Base-by-base conservation (phyloP, 192 early-diverging fungal genomes). In the Linnemannia zychae region DNA sequence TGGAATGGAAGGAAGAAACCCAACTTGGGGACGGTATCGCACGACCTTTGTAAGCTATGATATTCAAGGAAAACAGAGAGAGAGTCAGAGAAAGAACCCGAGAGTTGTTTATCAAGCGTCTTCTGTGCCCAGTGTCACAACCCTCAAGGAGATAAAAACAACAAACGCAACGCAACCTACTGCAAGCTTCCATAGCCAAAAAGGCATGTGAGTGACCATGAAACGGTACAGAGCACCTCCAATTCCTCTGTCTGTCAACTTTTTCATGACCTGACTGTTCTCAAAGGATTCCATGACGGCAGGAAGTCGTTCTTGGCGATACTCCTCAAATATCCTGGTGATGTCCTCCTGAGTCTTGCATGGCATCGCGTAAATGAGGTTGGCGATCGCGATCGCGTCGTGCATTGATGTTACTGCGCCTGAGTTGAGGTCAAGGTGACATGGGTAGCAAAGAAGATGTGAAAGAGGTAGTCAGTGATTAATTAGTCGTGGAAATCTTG, bases 311-410 rank as follows among this genome's bases (percentile, higher is more conserved):
- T 78, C 77, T 7, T 70, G 24, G 6, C n/a, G 34, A 28, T 78
- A 78, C 4, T 22, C 53, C 9, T 60, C 15, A 33, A 78, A 78
- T 18, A 52, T 24, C 28, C 52, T 36, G 2, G 77, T 71, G 52
- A 78, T 70, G 52, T 70, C 69, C 16, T 60, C 65, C 17, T 20
- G 34, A 0, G 67, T 22, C 15, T 12, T 37, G 7, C 16, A 22
- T 1, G 50, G 50, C 28, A 60, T 15, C 36, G 28, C 34, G 75
- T 76, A 52, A 22, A 76, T 16, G 15, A 31, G 18, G 47, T 76
- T 76, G 34, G 66, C 67, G 9, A 76, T 66, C 6, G 49, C 67
- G 16, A 76, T 34, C 15, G 75, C 75, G 31, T 76, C 75, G 9
- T 76, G 66, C 44, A 76, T 68, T 11, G 75, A 66, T 18, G 13